Percentiles rank a stretch among this genome's conserved stretches.
Conservation (phyloP, 2,329 filamentous ascomycete species). For the Huntiella omanensis region DNA sequence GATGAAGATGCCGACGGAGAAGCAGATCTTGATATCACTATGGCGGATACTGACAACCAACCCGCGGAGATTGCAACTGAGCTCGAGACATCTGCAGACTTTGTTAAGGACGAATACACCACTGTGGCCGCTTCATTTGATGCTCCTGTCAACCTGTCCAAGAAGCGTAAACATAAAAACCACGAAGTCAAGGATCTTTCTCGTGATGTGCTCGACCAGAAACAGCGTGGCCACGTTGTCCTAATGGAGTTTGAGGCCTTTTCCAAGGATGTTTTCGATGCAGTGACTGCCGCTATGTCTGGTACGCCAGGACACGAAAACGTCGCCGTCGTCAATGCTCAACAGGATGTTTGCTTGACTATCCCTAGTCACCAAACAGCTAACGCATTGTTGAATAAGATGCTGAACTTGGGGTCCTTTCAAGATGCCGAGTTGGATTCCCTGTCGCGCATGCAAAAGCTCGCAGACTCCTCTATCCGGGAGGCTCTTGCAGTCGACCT, state of each 20-base stretch:
- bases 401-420: conserved; percentile 50
- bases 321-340: conserved; percentile 32
- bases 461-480: conserved; percentile 59
- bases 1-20: conserved; percentile 1
- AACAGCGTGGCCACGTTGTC: conserved; percentile 59
- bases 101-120: conserved; percentile 35
- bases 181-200: conserved; percentile 34
- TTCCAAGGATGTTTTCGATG: conserved; percentile 54
- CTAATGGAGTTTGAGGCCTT: conserved; percentile 51
- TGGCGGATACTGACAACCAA: conserved; percentile 6
- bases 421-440: conserved; percentile 55
- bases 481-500: conserved; percentile 48
- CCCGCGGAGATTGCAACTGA: conserved; percentile 27
- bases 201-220: conserved; percentile 53
- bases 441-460: conserved; percentile 53
- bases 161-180: conserved; percentile 32
- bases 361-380: conserved; percentile 49
- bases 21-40: conserved; percentile 4
- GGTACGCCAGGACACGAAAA: conserved; percentile 36
- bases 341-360: conserved; percentile 47
- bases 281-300: conserved; percentile 49
- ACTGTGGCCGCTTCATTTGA: conserved; percentile 28
- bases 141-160: conserved; percentile 29
- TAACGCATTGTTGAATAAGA: conserved; percentile 54
- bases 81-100: conserved; percentile 20